These are phyloP conservation scores for Penicillium sp. DNA, from an alignment of 2,329 filamentous ascomycete genomes.

Conservation along the genomic window DNA sequence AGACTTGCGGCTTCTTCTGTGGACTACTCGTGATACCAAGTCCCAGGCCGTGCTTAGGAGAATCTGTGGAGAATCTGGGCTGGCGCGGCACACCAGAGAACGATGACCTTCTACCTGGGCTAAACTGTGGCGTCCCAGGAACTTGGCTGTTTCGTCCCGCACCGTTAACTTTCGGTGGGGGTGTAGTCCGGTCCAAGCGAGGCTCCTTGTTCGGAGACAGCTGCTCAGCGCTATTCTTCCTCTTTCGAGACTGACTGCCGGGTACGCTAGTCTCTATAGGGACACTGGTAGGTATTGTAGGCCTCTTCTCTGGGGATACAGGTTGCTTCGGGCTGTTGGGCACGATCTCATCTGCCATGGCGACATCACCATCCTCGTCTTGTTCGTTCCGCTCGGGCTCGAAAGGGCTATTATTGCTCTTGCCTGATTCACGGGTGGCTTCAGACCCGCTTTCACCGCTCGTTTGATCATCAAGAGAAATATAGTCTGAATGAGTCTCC, in stretches of 20 bases:
- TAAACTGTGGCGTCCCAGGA: slow-evolving; percentile 16
- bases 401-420: slow-evolving; percentile 1
- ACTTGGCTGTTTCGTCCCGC: slow-evolving; percentile 1
- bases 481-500: not conserved
- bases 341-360: slow-evolving; percentile 21
- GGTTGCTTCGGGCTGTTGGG: not conserved
- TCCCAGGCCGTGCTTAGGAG: slow-evolving; percentile 26
- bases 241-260: slow-evolving; percentile 27
- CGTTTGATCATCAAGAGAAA: slow-evolving; percentile 1
- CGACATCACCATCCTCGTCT: slow-evolving; percentile 24
- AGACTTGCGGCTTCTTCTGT: slow-evolving; percentile 22
- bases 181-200: slow-evolving; percentile 26
- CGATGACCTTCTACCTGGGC: slow-evolving; percentile 26
- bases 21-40: slow-evolving; percentile 37
- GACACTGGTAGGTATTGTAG: not conserved
- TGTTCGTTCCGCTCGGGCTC: slow-evolving; percentile 1
- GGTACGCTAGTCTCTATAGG: not conserved
- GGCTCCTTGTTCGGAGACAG: slow-evolving; percentile 30
- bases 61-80: slow-evolving; percentile 22
- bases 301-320: not conserved
- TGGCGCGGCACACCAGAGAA: slow-evolving; percentile 28
- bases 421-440: not conserved
- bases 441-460: slow-evolving; percentile 1
- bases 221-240: slow-evolving; percentile 31
- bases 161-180: slow-evolving; percentile 8